phyloP scores from a whole-genome alignment of 192 early-diverging fungal genomes.

The Coemansia sp. region DNA sequence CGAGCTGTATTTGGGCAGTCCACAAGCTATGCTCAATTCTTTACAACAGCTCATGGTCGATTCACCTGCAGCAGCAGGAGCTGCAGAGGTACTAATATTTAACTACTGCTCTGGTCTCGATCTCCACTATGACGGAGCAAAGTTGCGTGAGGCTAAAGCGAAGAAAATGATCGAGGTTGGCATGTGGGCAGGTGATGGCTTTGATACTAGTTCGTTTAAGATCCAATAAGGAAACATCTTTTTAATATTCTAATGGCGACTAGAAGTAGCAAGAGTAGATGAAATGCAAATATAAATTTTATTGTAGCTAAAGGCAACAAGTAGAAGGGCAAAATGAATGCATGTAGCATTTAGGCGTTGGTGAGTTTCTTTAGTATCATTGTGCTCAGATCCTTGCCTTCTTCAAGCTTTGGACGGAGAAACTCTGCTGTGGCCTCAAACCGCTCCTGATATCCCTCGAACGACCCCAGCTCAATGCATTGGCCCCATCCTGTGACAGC shows the following conservation, averaged over 20 bases:
- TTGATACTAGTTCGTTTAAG: constrained; percentile 36
- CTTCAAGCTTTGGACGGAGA: constrained; percentile 65
- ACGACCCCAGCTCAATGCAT: constrained; percentile 76
- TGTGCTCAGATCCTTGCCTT: constrained; percentile 59
- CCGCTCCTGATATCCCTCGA: constrained; percentile 79
- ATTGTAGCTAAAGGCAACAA: not conserved
- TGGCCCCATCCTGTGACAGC: constrained; percentile 92
- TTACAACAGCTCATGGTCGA: constrained; percentile 33
- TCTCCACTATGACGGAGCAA: constrained; percentile 38
- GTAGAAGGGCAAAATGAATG: no score
- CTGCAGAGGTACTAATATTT: constrained; percentile 38
- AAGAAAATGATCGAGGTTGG: constrained; percentile 43
- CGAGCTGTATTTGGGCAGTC: constrained; percentile 45
- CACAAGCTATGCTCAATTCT: constrained; percentile 31
- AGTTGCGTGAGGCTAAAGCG: constrained; percentile 32
- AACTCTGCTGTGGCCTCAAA: constrained; percentile 85
- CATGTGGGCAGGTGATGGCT: constrained; percentile 49
- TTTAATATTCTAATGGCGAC: not conserved
- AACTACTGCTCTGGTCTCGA: constrained; percentile 52
- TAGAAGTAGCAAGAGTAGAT: not conserved
- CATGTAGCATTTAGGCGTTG: constrained; percentile 3
- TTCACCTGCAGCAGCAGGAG: constrained; percentile 32
- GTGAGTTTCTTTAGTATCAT: constrained; percentile 55
- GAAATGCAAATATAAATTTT: not conserved
- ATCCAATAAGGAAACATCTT: constrained; percentile 8